Evolutionary conservation across 2,329 filamentous ascomycete species (phyloP).

Genomic region (Fusarium miscanthi): DNA sequence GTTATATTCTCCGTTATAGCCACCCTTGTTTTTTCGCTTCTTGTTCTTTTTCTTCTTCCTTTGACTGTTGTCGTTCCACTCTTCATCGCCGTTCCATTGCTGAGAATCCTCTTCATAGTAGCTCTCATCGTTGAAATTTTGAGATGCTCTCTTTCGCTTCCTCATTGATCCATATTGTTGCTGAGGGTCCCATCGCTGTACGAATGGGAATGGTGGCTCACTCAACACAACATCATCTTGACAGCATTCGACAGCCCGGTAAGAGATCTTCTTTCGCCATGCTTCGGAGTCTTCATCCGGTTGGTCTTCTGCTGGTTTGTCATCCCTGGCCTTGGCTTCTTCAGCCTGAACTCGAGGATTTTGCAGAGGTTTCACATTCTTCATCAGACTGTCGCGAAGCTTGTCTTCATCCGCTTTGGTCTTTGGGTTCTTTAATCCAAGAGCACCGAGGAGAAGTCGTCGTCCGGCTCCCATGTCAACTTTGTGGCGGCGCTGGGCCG

Average conservation of each 20-base stretch:
- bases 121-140: slow-evolving; percentile 47
- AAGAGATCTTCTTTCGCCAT: slow-evolving; percentile 79
- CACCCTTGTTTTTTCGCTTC: slow-evolving; percentile 50
- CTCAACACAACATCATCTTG: slow-evolving; percentile 75
- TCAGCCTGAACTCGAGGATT: slow-evolving; percentile 50
- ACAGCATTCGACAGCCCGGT: slow-evolving; percentile 86
- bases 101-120: slow-evolving; percentile 46
- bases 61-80: slow-evolving; percentile 51
- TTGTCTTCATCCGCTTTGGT: slow-evolving; percentile 75
- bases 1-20: slow-evolving; percentile 18
- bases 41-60: slow-evolving; percentile 52
- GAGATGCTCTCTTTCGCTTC: slow-evolving; percentile 62
- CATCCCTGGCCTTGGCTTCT: slow-evolving; percentile 15
- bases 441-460: slow-evolving; percentile 76
- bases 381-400: slow-evolving; percentile 69
- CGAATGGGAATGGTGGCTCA: slow-evolving; percentile 88
- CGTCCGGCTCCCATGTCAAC: slow-evolving; percentile 69
- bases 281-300: slow-evolving; percentile 63
- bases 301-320: slow-evolving; percentile 14
- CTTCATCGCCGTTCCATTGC: slow-evolving; percentile 45
- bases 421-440: slow-evolving; percentile 76
- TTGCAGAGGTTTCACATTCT: slow-evolving; percentile 58
- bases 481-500: slow-evolving; percentile 36
- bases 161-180: slow-evolving; percentile 62
- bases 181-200: slow-evolving; percentile 87